These are phyloP conservation scores for Tolypocladium tundrense DNA, from an alignment of 2,329 filamentous ascomycete species.

Conservation along the genomic window DNA sequence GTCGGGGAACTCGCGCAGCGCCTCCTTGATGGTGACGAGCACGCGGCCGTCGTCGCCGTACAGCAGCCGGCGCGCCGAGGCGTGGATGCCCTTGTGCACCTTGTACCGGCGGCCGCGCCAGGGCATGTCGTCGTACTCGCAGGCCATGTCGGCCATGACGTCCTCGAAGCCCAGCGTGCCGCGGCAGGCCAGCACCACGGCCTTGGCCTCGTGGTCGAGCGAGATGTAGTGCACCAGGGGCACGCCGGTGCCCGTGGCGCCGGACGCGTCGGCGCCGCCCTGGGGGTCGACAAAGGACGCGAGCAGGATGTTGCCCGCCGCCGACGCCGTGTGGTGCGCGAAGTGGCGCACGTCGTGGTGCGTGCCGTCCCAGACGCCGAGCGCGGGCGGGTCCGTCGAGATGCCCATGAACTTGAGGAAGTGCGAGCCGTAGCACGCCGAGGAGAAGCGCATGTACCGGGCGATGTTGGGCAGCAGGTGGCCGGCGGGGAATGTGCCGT, in stretches of 20 bases:
- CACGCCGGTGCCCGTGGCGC: constrained; percentile 54
- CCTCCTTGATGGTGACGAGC: constrained; percentile 53
- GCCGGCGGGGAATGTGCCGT: constrained; percentile 47
- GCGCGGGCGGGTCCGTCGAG: constrained; percentile 34
- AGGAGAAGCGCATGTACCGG: constrained; percentile 56
- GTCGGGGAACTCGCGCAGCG: constrained; percentile 54
- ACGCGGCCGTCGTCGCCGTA: constrained; percentile 59
- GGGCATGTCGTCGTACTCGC: constrained; percentile 56
- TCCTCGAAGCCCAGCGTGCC: constrained; percentile 67
- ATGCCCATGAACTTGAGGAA: constrained; percentile 56
- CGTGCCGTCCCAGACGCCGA: constrained; percentile 33
- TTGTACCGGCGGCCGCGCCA: constrained; percentile 57
- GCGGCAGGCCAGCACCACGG: constrained; percentile 61
- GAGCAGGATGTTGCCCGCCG: constrained; percentile 49
- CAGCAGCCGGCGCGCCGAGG: constrained; percentile 56
- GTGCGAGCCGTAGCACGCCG: constrained; percentile 53
- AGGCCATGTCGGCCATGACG: constrained; percentile 63
- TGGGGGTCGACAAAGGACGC: constrained; percentile 62
- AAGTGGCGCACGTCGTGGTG: constrained; percentile 55
- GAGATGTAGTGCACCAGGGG: constrained; percentile 66
- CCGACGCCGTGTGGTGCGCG: constrained; percentile 50
- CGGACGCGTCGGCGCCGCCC: constrained; percentile 54
- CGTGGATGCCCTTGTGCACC: constrained; percentile 66
- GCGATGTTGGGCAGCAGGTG: constrained; percentile 53
- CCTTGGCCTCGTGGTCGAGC: constrained; percentile 60